Conservation (phyloP, 2,329 filamentous ascomycete species). For the Penicillium sp. region DNA sequence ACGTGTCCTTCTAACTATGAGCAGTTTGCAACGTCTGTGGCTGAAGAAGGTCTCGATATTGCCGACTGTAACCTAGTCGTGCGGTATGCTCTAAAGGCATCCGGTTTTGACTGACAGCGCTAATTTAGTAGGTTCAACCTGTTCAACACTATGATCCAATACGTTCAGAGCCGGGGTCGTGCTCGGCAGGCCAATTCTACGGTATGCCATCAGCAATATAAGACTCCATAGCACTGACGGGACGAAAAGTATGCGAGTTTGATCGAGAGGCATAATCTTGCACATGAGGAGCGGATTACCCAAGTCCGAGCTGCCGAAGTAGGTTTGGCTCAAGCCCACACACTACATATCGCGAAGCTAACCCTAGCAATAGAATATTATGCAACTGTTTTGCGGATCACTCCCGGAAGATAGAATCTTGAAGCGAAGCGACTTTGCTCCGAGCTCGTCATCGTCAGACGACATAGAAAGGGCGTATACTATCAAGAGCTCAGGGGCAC, state of each 20-base stretch:
- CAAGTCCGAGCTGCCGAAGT: slow-evolving; percentile 53
- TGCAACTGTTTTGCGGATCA: slow-evolving; percentile 76
- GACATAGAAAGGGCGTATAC: slow-evolving; percentile 62
- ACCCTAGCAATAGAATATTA: slow-evolving; percentile 47
- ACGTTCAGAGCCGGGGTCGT: slow-evolving; percentile 88
- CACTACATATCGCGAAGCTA: slow-evolving; percentile 1
- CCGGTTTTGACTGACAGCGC: neutral
- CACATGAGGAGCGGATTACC: slow-evolving; percentile 65
- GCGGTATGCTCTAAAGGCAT: slow-evolving; percentile 35
- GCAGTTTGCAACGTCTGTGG: slow-evolving; percentile 67
- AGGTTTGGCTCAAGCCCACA: slow-evolving; percentile 12
- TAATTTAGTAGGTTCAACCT: slow-evolving; percentile 72
- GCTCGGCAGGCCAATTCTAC: slow-evolving; percentile 78
- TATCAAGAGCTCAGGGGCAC: slow-evolving; percentile 72
- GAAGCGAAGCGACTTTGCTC: slow-evolving; percentile 61
- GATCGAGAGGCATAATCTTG: slow-evolving; percentile 73
- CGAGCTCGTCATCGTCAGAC: slow-evolving; percentile 61
- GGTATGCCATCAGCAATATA: slow-evolving; percentile 28
- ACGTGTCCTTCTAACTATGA: slow-evolving; percentile 14
- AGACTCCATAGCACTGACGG: neutral
- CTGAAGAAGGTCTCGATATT: slow-evolving; percentile 70
- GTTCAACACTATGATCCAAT: slow-evolving; percentile 88
- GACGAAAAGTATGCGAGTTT: slow-evolving; percentile 72
- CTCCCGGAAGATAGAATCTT: slow-evolving; percentile 77
- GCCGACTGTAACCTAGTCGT: slow-evolving; percentile 70